Percentiles rank a stretch among this genome's conserved stretches.
Evolutionary conservation across 371 early-diverging fungal genomes (phyloP).

Genomic region (Coemansia sp.): DNA sequence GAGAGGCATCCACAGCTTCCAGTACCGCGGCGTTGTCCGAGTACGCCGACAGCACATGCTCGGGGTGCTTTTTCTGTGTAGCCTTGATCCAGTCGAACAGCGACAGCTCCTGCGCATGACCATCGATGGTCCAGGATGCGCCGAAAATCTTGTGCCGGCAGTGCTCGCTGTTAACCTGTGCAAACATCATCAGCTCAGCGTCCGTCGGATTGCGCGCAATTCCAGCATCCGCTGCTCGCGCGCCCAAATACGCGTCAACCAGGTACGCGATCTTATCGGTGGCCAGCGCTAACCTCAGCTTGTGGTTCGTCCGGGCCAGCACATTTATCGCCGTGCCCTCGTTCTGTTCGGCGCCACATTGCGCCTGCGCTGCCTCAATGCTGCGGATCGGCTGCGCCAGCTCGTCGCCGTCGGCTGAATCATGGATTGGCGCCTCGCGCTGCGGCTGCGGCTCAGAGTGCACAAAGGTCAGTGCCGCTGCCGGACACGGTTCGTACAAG

Average conservation of each 20-base stretch:
- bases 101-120: constrained; percentile 70
- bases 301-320: constrained; percentile 76
- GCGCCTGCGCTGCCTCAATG: constrained; percentile 56
- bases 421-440: constrained; percentile 66
- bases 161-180: constrained; percentile 98
- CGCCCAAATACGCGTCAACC: constrained; percentile 78
- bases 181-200: constrained; percentile 98
- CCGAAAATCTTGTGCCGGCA: constrained; percentile 98
- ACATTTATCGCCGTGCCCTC: constrained; percentile 51
- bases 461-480: constrained; percentile 68
- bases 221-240: constrained; percentile 25
- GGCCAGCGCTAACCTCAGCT: constrained; percentile 90
- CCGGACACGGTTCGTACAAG: constrained; percentile 62
- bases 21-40: constrained; percentile 97
- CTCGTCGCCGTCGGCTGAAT: constrained; percentile 79
- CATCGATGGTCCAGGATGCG: constrained; percentile 95
- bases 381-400: constrained; percentile 87
- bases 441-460: constrained; percentile 76
- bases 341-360: neutral
- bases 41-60: constrained; percentile 89
- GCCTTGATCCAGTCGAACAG: constrained; percentile 94
- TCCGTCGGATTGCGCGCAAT: constrained; percentile 91
- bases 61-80: constrained; percentile 80
- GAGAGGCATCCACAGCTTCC: constrained; percentile 71
- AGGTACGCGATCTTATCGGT: constrained; percentile 94